Base-by-base conservation (phyloP, 139 green algal genomes). In the Pleodorina starrii region DNA sequence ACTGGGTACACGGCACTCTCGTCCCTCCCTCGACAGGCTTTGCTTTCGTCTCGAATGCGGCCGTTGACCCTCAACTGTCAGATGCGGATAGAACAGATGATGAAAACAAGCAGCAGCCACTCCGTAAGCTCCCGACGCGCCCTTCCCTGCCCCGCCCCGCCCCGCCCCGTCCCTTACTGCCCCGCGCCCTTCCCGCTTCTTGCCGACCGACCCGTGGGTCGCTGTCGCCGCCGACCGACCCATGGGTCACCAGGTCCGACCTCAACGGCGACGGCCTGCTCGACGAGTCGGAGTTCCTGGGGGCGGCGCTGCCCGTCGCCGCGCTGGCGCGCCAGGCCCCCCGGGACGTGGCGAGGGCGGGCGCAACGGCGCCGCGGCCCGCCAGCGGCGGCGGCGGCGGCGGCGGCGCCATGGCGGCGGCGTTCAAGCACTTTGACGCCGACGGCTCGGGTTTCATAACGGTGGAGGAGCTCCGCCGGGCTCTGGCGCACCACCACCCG, bases 271-370 rank as follows among this genome's bases (percentile, higher is more conserved):
- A 89, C 50, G 84, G 84, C 4, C 12, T 82, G n/a, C 50, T 89
- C 66, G 86, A 90, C 74, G 84, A 98, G 85, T 93, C 97, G 2
- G 95, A 98, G 88, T 98, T 98, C 82, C 51, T 98, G 69, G 96
- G 93, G 5, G 96, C 96, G 79, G 98, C 95, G n/a, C 84, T 98
- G 71, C 93, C 84, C 21, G 19, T 43, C 2, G 66, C 82, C 25
- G 35, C 66, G 23, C 40, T 88, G 19, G 32, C 32, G 5, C 63
- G 63, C 19, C 60, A 88, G 44, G 81, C 81, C 1, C 17, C 42
- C n/a, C n/a, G n/a, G n/a, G n/a, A n/a, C 14, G n/a, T 25, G 54
- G 29, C 29, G 36, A 32, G 7, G 40, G 72, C 38, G 10, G 72
- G 16, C 5, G 38, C 40, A 1, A 40, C 7, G 7, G 72, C 23